A percentile compares a stretch with the other conserved stretches of the same genome.
These are phyloP conservation scores for Colletotrichum sansevieriae DNA, from an alignment of 2,329 filamentous ascomycete genomes.

Conservation along the genomic window DNA sequence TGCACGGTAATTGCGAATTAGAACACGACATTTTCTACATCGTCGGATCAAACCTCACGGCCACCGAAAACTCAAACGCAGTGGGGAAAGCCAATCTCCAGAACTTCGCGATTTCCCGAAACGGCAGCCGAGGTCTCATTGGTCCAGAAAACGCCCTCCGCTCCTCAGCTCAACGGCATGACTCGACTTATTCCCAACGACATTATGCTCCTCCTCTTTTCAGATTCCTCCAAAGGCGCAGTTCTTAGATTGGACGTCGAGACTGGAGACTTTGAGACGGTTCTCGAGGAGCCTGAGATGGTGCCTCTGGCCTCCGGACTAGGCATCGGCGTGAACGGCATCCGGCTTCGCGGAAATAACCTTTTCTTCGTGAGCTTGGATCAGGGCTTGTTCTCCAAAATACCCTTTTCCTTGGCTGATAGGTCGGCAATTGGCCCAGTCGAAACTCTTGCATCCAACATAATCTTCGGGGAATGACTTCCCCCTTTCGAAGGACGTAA, in stretches of 20 bases:
- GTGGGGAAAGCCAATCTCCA: constrained; percentile 41
- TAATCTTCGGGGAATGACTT: constrained; percentile 35
- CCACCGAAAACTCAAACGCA: constrained; percentile 19
- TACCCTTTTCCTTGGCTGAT: constrained; percentile 8
- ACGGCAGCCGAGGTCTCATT: constrained; percentile 26
- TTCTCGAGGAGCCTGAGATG: constrained; percentile 39
- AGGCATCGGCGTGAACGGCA: constrained; percentile 18
- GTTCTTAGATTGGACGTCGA: constrained; percentile 40
- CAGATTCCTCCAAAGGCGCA: constrained; percentile 42
- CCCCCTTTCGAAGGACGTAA: constrained; percentile 17
- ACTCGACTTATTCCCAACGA: constrained; percentile 34
- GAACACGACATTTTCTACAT: constrained; percentile 43
- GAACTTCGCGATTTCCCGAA: constrained; percentile 8
- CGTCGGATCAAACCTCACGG: constrained; percentile 39
- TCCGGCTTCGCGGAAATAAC: background rate
- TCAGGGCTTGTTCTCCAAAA: constrained; percentile 11
- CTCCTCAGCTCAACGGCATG: constrained; percentile 45
- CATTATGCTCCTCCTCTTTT: constrained; percentile 43
- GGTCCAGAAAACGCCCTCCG: constrained; percentile 35
- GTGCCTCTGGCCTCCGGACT: background rate
- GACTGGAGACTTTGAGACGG: constrained; percentile 40
- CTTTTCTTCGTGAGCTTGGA: constrained; percentile 33
- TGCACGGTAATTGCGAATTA: constrained; percentile 43
- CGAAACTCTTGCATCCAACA: constrained; percentile 8
- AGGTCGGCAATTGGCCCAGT: constrained; percentile 1